These are phyloP conservation scores for Cordyceps cateniannulata DNA, from an alignment of 2,329 filamentous ascomycete species.

Conservation along the genomic window DNA sequence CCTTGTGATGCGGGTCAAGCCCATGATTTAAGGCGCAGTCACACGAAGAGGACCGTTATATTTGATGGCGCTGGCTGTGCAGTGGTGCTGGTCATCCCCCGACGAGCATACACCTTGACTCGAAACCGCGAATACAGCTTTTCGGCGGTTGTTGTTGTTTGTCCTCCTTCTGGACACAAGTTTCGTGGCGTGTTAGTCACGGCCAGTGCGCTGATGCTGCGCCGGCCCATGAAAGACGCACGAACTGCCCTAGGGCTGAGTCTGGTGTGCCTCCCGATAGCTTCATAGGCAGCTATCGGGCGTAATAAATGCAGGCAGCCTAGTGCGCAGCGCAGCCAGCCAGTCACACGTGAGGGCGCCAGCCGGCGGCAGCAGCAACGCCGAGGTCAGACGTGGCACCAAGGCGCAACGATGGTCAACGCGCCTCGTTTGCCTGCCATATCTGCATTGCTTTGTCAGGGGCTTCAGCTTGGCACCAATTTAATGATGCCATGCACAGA, in stretches of 20 bases:
- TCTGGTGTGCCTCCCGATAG: neutral
- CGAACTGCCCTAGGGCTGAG: neutral
- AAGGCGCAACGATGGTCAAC: constrained; percentile 1
- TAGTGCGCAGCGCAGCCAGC: neutral
- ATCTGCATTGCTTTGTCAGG: neutral
- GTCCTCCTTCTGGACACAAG: neutral
- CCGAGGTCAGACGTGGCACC: constrained; percentile 5
- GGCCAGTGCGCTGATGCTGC: neutral
- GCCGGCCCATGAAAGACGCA: neutral
- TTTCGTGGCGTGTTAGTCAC: neutral
- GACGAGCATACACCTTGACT: neutral
- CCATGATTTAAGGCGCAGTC: neutral
- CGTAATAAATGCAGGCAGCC: neutral
- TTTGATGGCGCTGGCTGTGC: neutral
- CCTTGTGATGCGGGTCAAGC: neutral
- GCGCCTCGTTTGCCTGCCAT: neutral
- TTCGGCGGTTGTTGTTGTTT: neutral
- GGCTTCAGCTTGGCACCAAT: neutral
- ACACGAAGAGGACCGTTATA: neutral
- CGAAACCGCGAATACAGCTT: neutral
- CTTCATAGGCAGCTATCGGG: neutral
- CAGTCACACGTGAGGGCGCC: constrained; percentile 1
- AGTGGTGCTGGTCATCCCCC: neutral
- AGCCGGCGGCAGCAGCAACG: neutral
- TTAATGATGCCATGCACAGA: neutral